Evolutionary conservation across 2,329 filamentous ascomycete genomes (phyloP), one percentile per base, ranked within the genome.

Genomic region (Diaporthe amygdali): DNA sequence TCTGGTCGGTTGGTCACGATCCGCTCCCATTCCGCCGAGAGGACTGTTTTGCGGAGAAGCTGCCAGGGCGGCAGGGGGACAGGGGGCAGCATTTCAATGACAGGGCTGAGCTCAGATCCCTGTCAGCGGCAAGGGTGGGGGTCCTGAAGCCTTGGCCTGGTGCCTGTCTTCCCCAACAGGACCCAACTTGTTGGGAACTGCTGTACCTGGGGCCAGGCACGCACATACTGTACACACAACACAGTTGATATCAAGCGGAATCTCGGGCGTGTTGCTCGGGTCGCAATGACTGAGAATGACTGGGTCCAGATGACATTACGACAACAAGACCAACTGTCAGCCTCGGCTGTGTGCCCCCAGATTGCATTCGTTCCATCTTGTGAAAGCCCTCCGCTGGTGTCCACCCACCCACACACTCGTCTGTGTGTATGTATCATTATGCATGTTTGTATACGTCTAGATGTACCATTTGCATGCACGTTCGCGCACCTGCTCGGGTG

Each of bases 121-220:
- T 64, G 59, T 27, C 32, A 34, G 59, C 59, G 41, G 59, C 59
- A 64, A 49, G 59, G 59, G 59, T 64, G 59, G 59, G 59, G 59
- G 59, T 64, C 27, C 4, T 64, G 17, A 34, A n/a, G 59, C 47
- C 59, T 64, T 64, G 44, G 59, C 59, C 41, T 6, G 30, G 41
- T 49, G 59, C 41, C 30, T 34, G 59, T 7, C 59, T 37, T 64
- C 59, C 59, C 59, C 59, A 64, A 64, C 59, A 64, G 59, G 59
- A 64, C 59, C 59, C 59, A 64, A 64, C 59, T 64, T 64, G 59
- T 64, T 64, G 59, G 59, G 59, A 64, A 64, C 25, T 64, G 41
- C 59, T 44, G 59, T 63, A 10, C 27, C 59, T 63, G 22, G 56
- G 20, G 59, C 55, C 55, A 61, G 37, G 55, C 37, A n/a, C n/a